phyloP scores from a whole-genome alignment of 805 yeast genomes.

The Kurtzmaniella cleridarum region DNA sequence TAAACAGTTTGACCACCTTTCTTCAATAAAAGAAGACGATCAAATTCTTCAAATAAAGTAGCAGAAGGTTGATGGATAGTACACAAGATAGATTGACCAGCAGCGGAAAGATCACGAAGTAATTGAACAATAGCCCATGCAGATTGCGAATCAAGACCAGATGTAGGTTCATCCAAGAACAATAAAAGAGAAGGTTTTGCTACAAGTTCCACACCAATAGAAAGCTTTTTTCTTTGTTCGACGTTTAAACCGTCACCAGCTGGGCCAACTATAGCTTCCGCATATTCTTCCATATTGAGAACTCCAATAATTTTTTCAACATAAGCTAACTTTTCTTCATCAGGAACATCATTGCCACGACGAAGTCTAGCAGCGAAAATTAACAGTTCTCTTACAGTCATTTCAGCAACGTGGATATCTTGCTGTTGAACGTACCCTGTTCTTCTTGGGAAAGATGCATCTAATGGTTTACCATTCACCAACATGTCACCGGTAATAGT shows the following conservation, averaged over 20 bases:
- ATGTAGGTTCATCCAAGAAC: slow-evolving; percentile 69
- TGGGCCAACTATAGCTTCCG: slow-evolving; percentile 47
- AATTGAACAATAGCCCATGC: slow-evolving; percentile 68
- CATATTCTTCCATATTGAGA: slow-evolving; percentile 47
- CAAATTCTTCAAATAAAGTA: slow-evolving; percentile 60
- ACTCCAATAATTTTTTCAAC: slow-evolving; percentile 47
- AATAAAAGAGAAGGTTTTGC: slow-evolving; percentile 61
- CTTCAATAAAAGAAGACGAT: slow-evolving; percentile 50
- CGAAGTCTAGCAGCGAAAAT: slow-evolving; percentile 48
- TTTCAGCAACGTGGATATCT: slow-evolving; percentile 46
- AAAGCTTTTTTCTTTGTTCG: slow-evolving; percentile 61
- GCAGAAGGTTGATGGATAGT: slow-evolving; percentile 80
- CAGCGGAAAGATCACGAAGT: slow-evolving; percentile 60
- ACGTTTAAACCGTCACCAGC: slow-evolving; percentile 50
- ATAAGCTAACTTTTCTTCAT: slow-evolving; percentile 42
- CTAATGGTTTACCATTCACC: slow-evolving; percentile 49
- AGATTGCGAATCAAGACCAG: slow-evolving; percentile 67
- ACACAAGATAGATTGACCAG: slow-evolving; percentile 72
- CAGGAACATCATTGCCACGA: slow-evolving; percentile 36
- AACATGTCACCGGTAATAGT: slow-evolving; percentile 53
- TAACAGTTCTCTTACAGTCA: slow-evolving; percentile 51
- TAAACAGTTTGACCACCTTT: slow-evolving; percentile 47
- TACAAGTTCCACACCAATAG: slow-evolving; percentile 69
- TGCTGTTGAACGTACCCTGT: slow-evolving; percentile 60
- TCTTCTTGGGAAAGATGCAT: slow-evolving; percentile 45